These are phyloP conservation scores for Lyophyllum atratum DNA, from an alignment of 768 basidiomycete species.

Conservation along the genomic window DNA sequence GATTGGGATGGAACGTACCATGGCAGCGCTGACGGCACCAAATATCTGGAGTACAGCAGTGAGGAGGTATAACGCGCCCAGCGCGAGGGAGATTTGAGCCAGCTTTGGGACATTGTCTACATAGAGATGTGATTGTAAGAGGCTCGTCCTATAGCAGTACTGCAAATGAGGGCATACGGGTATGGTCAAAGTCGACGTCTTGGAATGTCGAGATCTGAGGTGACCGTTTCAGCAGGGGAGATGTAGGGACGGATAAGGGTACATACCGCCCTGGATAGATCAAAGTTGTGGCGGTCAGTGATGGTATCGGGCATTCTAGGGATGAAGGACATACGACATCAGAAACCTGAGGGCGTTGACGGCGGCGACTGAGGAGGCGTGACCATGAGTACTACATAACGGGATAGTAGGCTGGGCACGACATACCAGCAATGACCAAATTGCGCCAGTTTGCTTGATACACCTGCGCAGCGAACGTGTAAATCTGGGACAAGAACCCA, in stretches of 20 bases:
- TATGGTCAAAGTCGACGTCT: slow-evolving; percentile 34
- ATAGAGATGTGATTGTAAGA: not conserved
- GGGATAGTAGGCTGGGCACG: not conserved
- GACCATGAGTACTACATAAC: not conserved
- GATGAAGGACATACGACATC: slow-evolving; percentile 30
- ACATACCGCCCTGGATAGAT: slow-evolving; percentile 25
- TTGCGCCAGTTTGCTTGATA: slow-evolving; percentile 45
- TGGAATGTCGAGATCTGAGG: slow-evolving; percentile 34
- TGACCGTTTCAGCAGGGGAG: not conserved
- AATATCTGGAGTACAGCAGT: slow-evolving; percentile 22
- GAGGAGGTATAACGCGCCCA: slow-evolving; percentile 34
- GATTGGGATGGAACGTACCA: slow-evolving; percentile 9
- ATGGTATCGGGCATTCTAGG: not conserved
- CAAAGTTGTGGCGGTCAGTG: not conserved
- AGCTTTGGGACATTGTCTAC: slow-evolving; percentile 11
- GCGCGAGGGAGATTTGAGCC: slow-evolving; percentile 36
- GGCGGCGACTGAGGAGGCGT: slow-evolving; percentile 31
- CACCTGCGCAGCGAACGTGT: slow-evolving; percentile 34
- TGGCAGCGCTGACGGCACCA: slow-evolving; percentile 16
- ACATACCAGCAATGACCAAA: slow-evolving; percentile 38
- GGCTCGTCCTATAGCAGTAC: not conserved
- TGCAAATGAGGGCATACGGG: not conserved
- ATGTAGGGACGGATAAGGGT: not conserved
- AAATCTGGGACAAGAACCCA: slow-evolving; percentile 19
- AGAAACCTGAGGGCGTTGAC: slow-evolving; percentile 41